Conservation (phyloP, 441 rosid species). For the Croton laevigatus region DNA sequence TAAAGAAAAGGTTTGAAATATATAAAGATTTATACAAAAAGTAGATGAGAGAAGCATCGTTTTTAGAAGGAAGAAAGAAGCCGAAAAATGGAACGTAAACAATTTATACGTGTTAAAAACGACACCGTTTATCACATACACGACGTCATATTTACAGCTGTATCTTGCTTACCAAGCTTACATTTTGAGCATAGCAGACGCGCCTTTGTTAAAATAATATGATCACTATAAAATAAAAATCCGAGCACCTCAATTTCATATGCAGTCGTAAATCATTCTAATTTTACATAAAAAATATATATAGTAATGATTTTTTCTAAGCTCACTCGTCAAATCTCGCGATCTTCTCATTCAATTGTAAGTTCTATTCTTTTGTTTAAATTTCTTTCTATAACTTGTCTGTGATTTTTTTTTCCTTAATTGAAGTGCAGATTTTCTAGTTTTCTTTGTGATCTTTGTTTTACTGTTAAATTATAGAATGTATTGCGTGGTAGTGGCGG, state of each 20-base stretch:
- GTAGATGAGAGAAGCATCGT: no score
- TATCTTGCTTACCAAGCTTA: neutral
- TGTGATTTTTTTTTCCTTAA: neutral
- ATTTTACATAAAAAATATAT: neutral
- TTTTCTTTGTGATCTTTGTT: neutral
- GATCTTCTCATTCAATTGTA: slow-evolving; percentile 58
- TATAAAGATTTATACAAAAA: no score
- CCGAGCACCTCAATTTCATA: no score
- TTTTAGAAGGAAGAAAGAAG: no score
- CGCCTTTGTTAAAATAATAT: no score
- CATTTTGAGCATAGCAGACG: neutral
- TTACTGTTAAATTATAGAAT: slow-evolving; percentile 26
- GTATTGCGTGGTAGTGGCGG: slow-evolving; percentile 29
- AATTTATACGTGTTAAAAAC: no score
- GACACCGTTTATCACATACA: no score
- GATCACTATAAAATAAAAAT: no score
- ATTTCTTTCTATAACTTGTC: neutral
- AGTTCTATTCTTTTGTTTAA: slow-evolving; percentile 14
- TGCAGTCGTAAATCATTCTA: neutral
- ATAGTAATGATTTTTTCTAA: slow-evolving; percentile 56
- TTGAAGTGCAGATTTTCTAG: neutral
- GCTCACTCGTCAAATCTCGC: slow-evolving; percentile 50
- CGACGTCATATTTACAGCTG: no score
- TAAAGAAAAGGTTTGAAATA: no score
- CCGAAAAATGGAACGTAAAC: no score